These are phyloP conservation scores for Penicillium cinerascens DNA, from an alignment of 495 filamentous ascomycete species.

Conservation along the genomic window DNA sequence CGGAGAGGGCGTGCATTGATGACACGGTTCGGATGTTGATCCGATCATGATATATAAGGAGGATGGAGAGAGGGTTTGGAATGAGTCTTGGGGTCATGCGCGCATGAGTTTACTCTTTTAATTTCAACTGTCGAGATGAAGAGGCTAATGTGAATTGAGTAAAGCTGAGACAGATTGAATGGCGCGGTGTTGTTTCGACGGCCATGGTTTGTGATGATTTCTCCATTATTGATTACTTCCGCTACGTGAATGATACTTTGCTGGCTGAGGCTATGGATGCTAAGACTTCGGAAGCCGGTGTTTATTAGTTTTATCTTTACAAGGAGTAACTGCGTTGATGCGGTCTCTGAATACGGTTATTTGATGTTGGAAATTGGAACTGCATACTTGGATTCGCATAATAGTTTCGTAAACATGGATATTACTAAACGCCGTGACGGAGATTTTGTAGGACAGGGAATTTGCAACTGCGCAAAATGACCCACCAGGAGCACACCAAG, in stretches of 20 bases:
- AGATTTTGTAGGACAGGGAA: too few species aligned
- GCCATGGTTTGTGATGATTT: constrained; percentile 30
- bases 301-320: constrained; percentile 24
- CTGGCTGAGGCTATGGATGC: constrained; percentile 32
- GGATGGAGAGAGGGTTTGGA: constrained; percentile 5
- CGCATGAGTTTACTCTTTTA: constrained; percentile 4
- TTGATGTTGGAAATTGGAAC: too few species aligned
- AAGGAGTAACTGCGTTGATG: not conserved
- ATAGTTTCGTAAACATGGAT: too few species aligned
- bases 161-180: constrained; percentile 27
- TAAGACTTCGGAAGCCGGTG: constrained; percentile 10
- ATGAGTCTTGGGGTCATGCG: constrained; percentile 17
- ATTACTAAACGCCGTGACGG: too few species aligned
- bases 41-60: constrained; percentile 24
- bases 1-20: too few species aligned
- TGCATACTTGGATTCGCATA: too few species aligned
- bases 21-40: constrained; percentile 31
- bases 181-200: constrained; percentile 16
- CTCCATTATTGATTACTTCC: constrained; percentile 32
- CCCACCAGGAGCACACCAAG: too few species aligned
- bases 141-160: not conserved
- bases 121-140: not conserved
- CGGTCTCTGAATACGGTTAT: too few species aligned
- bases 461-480: too few species aligned
- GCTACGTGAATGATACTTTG: constrained; percentile 22